Evolutionary conservation across 140 eudicot genomes (phyloP), one percentile per base, ranked within the genome.

Genomic region (Ambrosia hybrid): DNA sequence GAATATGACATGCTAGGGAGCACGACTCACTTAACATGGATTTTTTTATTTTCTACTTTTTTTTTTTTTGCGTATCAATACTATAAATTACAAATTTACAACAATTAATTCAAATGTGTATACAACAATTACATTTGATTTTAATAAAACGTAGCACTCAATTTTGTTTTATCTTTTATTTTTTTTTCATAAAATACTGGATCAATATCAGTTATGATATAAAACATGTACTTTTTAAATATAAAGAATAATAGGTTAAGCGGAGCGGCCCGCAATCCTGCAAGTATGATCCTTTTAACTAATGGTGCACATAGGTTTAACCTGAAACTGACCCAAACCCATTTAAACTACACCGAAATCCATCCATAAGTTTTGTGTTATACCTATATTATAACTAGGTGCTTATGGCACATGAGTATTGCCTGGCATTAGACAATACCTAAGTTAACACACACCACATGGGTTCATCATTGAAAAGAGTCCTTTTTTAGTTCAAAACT

Each of bases 391-490:
- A 2, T 60, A 81, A 43, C 46, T 11, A 58, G 71, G 65, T 12
- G 16, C 77, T 62, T 68, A 68, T 55, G 61, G 38, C 67, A 69
- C 80, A 80, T 59, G 77, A 67, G 51, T 55, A 82, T 68, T 75
- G 34, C 73, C 67, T 63, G 58, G 73, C 74, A 72, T 73, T 73
- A 52, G 46, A 62, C 38, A 63, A 73, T 37, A 49, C 45, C 36
- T 5, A 66, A 66, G 34, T 65, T 60, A 58, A 34, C 72, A 58
- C 53, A 81, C 79, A 58, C 69, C 85, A 84, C 81, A 80, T 84
- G 88, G 78, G 59, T 68, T 84, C 82, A 80, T 84, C 85, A 84
- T 80, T 72, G 71, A 48, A 72, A 38, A 3, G 21, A 37, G 16
- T 39, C 49, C 45, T 71, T 59, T 79, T 79, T 39, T 16, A 52